Evolutionary conservation across 352 stramenopile species (phyloP).

Genomic region (Pelagophyceae sp.): DNA sequence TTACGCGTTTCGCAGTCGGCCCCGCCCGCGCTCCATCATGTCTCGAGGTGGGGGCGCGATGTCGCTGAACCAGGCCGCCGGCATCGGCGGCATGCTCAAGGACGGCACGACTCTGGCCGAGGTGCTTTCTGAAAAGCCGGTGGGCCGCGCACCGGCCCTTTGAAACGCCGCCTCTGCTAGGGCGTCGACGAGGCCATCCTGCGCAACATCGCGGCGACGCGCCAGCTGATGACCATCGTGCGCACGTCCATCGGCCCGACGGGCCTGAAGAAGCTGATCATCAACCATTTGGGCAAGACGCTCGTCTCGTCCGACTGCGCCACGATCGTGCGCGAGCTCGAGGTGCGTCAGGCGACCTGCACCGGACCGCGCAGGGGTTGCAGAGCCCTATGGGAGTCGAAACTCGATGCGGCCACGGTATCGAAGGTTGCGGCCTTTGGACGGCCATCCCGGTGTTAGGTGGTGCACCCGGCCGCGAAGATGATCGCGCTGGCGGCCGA

Average conservation of each 20-base stretch:
- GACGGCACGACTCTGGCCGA: constrained; percentile 91
- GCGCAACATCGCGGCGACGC: constrained; percentile 96
- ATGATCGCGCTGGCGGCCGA: constrained; percentile 94
- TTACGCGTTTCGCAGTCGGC: no score
- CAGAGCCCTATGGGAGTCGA: no score
- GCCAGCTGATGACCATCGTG: constrained; percentile 93
- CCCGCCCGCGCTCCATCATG: no score
- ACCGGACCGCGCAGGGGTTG: no score
- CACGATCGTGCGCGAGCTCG: constrained; percentile 96
- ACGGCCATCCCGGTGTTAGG: no score
- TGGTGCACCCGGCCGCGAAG: constrained; percentile 94
- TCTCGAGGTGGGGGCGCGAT: no score
- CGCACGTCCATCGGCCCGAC: constrained; percentile 94
- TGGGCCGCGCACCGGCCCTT: neutral
- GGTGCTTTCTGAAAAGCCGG: constrained; percentile 38
- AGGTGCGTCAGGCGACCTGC: no score
- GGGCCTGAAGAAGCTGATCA: constrained; percentile 99
- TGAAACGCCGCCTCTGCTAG: constrained; percentile 35
- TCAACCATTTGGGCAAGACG: constrained; percentile 99
- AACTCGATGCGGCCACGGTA: no score
- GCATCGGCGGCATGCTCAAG: constrained; percentile 94
- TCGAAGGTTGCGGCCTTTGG: no score
- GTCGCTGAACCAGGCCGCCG: constrained; percentile 85
- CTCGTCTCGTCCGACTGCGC: constrained; percentile 97
- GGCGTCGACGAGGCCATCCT: constrained; percentile 84